A percentile compares a stretch with the other conserved stretches of the same genome.
Evolutionary conservation across 345 rosid genomes (phyloP).

Genomic region (Excoecaria agallocha): DNA sequence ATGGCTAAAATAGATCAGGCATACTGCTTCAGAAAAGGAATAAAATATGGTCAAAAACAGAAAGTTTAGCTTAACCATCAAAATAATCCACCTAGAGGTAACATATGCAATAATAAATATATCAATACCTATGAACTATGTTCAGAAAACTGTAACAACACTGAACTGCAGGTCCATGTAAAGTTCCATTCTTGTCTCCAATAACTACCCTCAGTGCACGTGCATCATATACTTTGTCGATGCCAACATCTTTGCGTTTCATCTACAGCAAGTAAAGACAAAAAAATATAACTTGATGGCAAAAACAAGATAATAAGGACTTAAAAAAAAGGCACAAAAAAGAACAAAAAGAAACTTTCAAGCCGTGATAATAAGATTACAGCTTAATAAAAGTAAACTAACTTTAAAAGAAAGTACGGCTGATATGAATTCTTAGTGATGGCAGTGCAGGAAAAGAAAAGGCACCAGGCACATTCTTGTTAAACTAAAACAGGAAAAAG

Average conservation of each 20-base stretch:
- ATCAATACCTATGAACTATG: conserved; percentile 54
- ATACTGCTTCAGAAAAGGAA: neutral
- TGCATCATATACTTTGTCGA: conserved; percentile 61
- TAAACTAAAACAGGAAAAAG: neutral
- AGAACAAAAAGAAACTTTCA: neutral
- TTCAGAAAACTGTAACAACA: conserved; percentile 69
- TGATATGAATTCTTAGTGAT: neutral
- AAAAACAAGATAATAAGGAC: neutral
- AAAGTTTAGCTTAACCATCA: neutral
- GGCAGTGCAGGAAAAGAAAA: neutral
- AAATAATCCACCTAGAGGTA: neutral
- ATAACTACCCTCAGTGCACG: conserved; percentile 74
- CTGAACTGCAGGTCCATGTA: conserved; percentile 70
- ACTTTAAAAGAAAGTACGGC: neutral
- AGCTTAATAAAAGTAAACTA: neutral
- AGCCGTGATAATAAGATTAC: neutral
- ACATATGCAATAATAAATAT: neutral
- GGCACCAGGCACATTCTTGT: neutral
- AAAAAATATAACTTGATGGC: neutral
- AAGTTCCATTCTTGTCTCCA: conserved; percentile 69
- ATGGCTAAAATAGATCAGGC: neutral
- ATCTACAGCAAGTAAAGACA: conserved; percentile 38
- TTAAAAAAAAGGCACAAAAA: neutral
- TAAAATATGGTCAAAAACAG: neutral
- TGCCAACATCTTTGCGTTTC: conserved; percentile 67